Evolutionary conservation across 2,329 filamentous ascomycete species (phyloP).

Genomic region (Aspergillus pseudoterreus): DNA sequence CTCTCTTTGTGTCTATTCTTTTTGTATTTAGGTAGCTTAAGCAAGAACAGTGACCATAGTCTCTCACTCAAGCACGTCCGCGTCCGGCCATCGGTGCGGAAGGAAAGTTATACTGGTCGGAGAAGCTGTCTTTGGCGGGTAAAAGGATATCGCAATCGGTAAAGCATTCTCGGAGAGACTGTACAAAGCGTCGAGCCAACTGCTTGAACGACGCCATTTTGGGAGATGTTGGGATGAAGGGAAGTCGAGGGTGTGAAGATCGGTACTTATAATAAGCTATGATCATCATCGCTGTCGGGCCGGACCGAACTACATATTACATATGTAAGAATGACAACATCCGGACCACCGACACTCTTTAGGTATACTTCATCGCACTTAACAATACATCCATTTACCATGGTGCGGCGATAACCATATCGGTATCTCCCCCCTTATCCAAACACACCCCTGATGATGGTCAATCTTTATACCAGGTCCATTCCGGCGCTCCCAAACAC

Average conservation of each 20-base stretch:
- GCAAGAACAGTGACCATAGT: background rate
- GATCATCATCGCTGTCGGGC: background rate
- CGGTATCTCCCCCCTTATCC: too few species aligned
- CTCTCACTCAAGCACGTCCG: background rate
- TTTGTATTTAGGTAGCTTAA: background rate
- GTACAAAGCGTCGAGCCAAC: background rate
- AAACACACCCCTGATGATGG: too few species aligned
- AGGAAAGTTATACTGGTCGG: conserved; percentile 4
- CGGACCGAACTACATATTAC: conserved; percentile 2
- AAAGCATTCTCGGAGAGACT: background rate
- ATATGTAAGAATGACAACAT: background rate
- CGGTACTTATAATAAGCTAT: background rate
- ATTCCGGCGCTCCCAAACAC: conserved; percentile 52
- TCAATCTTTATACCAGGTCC: conserved; percentile 47
- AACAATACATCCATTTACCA: background rate
- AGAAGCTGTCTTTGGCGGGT: conserved; percentile 3
- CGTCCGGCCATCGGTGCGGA: background rate
- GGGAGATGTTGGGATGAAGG: background rate
- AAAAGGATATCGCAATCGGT: background rate
- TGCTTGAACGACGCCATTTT: background rate
- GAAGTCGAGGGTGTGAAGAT: background rate
- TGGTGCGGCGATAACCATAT: too few species aligned
- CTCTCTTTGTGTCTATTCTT: background rate
- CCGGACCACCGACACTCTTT: too few species aligned
- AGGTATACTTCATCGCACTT: background rate